Conservation (phyloP, 768 basidiomycete genomes). For the Leccinum boreale region DNA sequence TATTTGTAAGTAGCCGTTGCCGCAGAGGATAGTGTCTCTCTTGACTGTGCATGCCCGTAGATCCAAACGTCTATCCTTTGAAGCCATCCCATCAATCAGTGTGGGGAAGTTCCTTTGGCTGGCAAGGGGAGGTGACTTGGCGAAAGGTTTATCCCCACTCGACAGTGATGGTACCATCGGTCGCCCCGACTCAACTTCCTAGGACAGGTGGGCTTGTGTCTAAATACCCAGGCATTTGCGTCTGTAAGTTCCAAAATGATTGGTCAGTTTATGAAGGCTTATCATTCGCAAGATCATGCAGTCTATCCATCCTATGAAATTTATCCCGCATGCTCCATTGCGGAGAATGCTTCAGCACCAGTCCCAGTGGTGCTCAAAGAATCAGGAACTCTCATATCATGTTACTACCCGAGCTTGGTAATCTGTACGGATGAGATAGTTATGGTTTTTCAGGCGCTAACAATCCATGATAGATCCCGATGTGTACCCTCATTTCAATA, state of each 20-base stretch:
- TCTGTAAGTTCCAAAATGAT: slow-evolving; percentile 14
- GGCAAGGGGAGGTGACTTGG: slow-evolving; percentile 16
- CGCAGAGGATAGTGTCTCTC: not conserved
- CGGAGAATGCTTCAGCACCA: slow-evolving; percentile 1
- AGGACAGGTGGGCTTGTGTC: slow-evolving; percentile 7
- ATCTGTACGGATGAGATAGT: slow-evolving; percentile 30
- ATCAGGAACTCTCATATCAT: slow-evolving; percentile 1
- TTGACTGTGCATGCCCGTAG: slow-evolving; percentile 21
- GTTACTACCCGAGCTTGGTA: slow-evolving; percentile 37
- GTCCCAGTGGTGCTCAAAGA: not conserved
- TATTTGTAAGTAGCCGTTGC: slow-evolving; percentile 26
- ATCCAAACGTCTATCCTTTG: slow-evolving; percentile 32
- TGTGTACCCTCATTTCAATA: slow-evolving; percentile 40
- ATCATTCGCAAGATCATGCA: slow-evolving; percentile 32
- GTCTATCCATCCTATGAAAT: slow-evolving; percentile 41
- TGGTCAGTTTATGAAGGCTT: not conserved
- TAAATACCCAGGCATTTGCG: slow-evolving; percentile 14
- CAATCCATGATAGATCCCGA: slow-evolving; percentile 30
- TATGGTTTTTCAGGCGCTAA: slow-evolving; percentile 6
- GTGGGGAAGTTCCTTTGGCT: slow-evolving; percentile 22
- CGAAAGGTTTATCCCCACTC: slow-evolving; percentile 17
- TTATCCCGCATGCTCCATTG: slow-evolving; percentile 32
- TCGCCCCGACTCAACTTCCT: slow-evolving; percentile 5
- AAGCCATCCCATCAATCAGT: not conserved
- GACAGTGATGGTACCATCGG: not conserved